phyloP scores from a whole-genome alignment of 1,284 basidiomycete species.

The Gastroboletus turbinatus region DNA sequence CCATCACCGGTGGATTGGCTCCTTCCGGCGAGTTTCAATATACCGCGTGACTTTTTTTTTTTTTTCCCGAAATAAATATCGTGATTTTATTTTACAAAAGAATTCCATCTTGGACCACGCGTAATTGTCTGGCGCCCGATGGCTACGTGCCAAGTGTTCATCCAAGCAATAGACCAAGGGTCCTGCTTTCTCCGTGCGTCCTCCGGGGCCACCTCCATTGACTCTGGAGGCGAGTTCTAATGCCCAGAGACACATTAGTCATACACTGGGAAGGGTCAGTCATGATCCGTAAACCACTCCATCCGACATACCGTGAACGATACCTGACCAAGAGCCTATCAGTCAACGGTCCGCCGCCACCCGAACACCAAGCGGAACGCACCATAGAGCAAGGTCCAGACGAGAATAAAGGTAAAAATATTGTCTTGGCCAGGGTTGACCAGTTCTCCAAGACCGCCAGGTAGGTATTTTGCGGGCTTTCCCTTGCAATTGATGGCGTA shows the following conservation, averaged over 20 bases:
- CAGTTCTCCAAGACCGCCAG: slow-evolving; percentile 62
- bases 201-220: not conserved
- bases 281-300: not conserved
- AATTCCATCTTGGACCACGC: not conserved
- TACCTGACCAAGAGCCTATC: slow-evolving; percentile 31
- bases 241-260: slow-evolving; percentile 26
- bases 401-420: slow-evolving; percentile 80
- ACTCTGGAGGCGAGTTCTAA: too few relatives aligned
- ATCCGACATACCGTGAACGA: slow-evolving; percentile 42
- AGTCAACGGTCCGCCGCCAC: slow-evolving; percentile 23
- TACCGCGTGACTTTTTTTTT: not conserved
- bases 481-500: slow-evolving; percentile 71
- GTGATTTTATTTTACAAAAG: slow-evolving; percentile 1
- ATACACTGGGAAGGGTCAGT: slow-evolving; percentile 41
- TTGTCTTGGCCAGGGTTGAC: slow-evolving; percentile 85
- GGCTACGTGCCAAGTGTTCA: not conserved
- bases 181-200: not conserved
- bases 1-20: slow-evolving; percentile 3
- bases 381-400: slow-evolving; percentile 91
- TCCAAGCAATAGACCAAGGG: not conserved
- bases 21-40: slow-evolving; percentile 15
- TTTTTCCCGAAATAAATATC: slow-evolving; percentile 10
- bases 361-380: slow-evolving; percentile 43
- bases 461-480: slow-evolving; percentile 55
- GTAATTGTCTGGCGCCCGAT: not conserved